Evolutionary conservation across 2,329 filamentous ascomycete species (phyloP), one percentile per base, ranked within the genome.

Genomic region (Colletotrichum sp.): DNA sequence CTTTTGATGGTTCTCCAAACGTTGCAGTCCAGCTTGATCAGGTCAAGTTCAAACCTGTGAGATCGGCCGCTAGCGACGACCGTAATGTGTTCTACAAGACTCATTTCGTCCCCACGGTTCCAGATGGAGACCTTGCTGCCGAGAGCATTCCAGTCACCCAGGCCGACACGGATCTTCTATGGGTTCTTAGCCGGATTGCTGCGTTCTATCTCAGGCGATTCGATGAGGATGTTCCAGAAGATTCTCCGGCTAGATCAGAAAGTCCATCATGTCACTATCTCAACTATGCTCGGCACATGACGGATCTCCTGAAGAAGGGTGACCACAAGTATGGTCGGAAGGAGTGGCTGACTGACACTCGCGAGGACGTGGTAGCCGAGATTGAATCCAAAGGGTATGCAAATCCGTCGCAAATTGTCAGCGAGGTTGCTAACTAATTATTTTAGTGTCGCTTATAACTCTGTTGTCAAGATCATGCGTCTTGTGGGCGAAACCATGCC

Each of bases 261-360:
- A 26, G 24, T 9, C 44, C 55, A 9, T 55, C 57, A 21, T 64
- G 44, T 6, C 44, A 49, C 12, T 67, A 82, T 28, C 30, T 68
- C 8, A 24, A 49, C 18, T 72, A 59, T n/a, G 62, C 64, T 15
- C 39, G 34, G 2, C 70, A 59, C n/a, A 72, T 49, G 18, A 69
- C 85, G 15, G 81, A 84, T 28, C 77, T 84, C 5, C 69, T 81
- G 1, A 68, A 80, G 8, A 26, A 77, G 78, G 70, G 70, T 9
- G 57, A 60, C 21, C 70, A 72, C 44, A 64, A 49, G 5, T 68
- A 68, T 32, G 85, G 52, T 79, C 82, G 30, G 77, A 72, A 34
- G 63, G 62, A 72, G 7, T 72, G 70, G 70, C 24, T 68, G 13
- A 72, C 57, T 3, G 70, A 72, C 15, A 72, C 63, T 3, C 32